A percentile compares a stretch with the other conserved stretches of the same genome.
phyloP scores from a whole-genome alignment of 139 green algal genomes.

The Asterochloris sp. region DNA sequence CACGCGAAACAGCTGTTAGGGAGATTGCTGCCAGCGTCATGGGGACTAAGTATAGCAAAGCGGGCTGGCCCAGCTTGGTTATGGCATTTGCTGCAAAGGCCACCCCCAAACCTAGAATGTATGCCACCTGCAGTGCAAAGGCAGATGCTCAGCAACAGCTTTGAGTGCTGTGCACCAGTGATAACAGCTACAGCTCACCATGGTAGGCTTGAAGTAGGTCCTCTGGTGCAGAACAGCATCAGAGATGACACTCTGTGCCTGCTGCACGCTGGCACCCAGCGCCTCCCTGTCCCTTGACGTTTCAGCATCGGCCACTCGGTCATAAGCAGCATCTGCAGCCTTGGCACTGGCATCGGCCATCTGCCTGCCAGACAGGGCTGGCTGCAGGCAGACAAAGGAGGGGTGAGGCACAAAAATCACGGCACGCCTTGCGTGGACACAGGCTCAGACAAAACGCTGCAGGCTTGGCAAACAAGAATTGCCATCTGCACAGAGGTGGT shows the following conservation, averaged over 20 bases:
- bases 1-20: constrained; percentile 31
- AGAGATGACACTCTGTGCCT: constrained; percentile 27
- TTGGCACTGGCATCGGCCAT: constrained; percentile 47
- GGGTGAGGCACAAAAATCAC: no score
- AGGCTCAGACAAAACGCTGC: no score
- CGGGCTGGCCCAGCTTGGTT: constrained; percentile 76
- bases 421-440: no score
- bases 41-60: constrained; percentile 77
- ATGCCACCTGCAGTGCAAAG: constrained; percentile 36
- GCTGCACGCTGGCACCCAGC: constrained; percentile 14
- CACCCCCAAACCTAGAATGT: constrained; percentile 64
- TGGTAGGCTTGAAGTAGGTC: constrained; percentile 66
- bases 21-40: constrained; percentile 46
- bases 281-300: constrained; percentile 31
- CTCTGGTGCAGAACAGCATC: constrained; percentile 66
- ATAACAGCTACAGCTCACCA: constrained; percentile 20
- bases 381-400: not conserved
- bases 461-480: no score
- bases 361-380: constrained; percentile 30
- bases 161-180: not conserved
- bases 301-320: constrained; percentile 52
- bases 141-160: not conserved
- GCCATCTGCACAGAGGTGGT: no score
- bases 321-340: constrained; percentile 60
- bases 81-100: constrained; percentile 83